Conservation (phyloP, 1,284 basidiomycete species). For the Thecaphora thlaspeos region DNA sequence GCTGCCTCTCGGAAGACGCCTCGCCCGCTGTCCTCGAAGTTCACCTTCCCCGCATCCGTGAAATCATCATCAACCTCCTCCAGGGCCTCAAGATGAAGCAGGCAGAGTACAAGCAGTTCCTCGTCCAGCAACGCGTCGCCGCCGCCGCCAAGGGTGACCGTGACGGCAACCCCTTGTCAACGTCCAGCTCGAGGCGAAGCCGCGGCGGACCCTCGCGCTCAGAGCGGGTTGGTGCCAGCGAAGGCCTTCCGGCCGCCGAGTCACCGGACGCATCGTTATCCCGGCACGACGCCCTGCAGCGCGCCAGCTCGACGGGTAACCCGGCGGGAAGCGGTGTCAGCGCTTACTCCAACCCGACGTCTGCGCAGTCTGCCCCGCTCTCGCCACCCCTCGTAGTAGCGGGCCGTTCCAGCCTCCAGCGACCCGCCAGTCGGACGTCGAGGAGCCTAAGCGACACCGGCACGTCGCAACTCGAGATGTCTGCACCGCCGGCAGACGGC, state of each 20-base stretch:
- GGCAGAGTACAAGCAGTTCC: slow-evolving; percentile 65
- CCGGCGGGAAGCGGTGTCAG: no score
- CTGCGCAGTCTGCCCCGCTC: not conserved
- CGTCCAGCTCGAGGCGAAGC: slow-evolving; percentile 3
- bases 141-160: slow-evolving; percentile 19
- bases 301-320: slow-evolving; percentile 14
- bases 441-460: not conserved
- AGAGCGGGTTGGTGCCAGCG: slow-evolving; percentile 26
- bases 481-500: no score
- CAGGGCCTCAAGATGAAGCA: slow-evolving; percentile 91
- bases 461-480: no score
- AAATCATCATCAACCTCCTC: slow-evolving; percentile 87
- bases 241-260: slow-evolving; percentile 2
- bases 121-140: slow-evolving; percentile 35
- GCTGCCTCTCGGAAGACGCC: slow-evolving; percentile 85
- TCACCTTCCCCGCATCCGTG: slow-evolving; percentile 85
- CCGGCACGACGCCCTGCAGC: slow-evolving; percentile 13
- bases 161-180: slow-evolving; percentile 8
- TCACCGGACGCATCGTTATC: not conserved
- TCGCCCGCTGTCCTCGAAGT: slow-evolving; percentile 78
- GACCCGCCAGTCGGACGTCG: not conserved
- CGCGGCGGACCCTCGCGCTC: slow-evolving; percentile 3
- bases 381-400: not conserved
- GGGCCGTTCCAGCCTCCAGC: not conserved
- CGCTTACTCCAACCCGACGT: no score